phyloP scores from a whole-genome alignment of 2,329 filamentous ascomycete species.

The Fonsecaea erecta region DNA sequence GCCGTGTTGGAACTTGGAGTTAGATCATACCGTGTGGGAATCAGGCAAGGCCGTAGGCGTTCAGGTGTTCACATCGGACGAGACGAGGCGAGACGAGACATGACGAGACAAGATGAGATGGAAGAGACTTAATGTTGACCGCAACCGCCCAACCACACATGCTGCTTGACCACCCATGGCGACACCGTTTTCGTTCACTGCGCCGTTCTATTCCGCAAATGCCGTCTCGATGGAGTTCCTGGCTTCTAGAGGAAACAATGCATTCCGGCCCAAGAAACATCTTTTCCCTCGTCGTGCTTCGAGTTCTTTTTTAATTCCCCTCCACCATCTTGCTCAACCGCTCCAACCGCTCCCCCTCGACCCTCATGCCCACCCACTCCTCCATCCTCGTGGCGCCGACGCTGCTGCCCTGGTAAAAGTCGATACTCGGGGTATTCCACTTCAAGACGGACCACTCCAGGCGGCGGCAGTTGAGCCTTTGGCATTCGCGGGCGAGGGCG shows the following conservation, averaged over 20 bases:
- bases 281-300: not conserved
- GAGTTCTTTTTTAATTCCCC: not conserved
- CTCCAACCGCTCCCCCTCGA: slow-evolving; percentile 51
- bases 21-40: not conserved
- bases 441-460: slow-evolving; percentile 91
- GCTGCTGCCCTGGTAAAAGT: slow-evolving; percentile 68
- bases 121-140: not conserved
- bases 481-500: slow-evolving; percentile 77
- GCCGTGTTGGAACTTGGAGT: not conserved
- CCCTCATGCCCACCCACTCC: slow-evolving; percentile 57
- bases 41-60: slow-evolving; percentile 4
- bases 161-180: not conserved
- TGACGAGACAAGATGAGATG: not conserved
- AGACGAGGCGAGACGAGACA: not conserved
- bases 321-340: slow-evolving; percentile 39
- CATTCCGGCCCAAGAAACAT: not conserved
- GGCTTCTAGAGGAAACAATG: not conserved
- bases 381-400: slow-evolving; percentile 52
- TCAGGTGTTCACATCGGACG: slow-evolving; percentile 1
- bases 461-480: slow-evolving; percentile 71
- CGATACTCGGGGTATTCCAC: slow-evolving; percentile 89
- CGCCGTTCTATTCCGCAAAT: not conserved
- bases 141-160: not conserved
- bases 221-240: not conserved
- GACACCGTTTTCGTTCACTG: not conserved